Evolutionary conservation across 768 basidiomycete genomes (phyloP).

Genomic region (Pisolithus orientalis): DNA sequence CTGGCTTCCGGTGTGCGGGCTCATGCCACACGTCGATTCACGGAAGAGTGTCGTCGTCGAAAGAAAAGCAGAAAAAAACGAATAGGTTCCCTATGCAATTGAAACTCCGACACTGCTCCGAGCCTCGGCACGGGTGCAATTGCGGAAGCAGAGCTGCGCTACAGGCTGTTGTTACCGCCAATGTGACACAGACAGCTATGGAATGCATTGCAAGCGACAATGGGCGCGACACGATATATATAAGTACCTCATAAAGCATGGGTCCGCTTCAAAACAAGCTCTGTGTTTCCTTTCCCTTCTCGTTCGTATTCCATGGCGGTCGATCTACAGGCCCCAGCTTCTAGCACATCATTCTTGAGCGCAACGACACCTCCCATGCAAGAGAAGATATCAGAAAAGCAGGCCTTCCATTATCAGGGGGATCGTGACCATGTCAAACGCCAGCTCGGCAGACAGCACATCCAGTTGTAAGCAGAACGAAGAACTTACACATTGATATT

Average conservation of each 20-base stretch:
- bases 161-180: not conserved
- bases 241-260: too few relatives aligned
- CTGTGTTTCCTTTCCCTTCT: too few relatives aligned
- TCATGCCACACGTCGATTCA: too few relatives aligned
- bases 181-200: not conserved
- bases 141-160: not conserved
- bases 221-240: too few relatives aligned
- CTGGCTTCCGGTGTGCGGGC: too few relatives aligned
- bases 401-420: slow-evolving; percentile 10
- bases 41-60: too few relatives aligned
- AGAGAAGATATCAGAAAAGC: not conserved
- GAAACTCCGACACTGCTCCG: slow-evolving; percentile 4
- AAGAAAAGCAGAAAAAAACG: too few relatives aligned
- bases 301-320: too few relatives aligned
- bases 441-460: slow-evolving; percentile 14
- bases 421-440: slow-evolving; percentile 14
- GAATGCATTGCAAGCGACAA: not conserved
- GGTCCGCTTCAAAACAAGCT: too few relatives aligned
- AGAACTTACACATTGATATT: not conserved
- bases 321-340: too few relatives aligned
- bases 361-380: not conserved
- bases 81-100: not conserved
- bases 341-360: too few relatives aligned
- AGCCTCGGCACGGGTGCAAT: not conserved
- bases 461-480: slow-evolving; percentile 11